Percentiles rank a stretch among this genome's conserved stretches.
These are phyloP conservation scores for Viola odorata DNA, from an alignment of 345 rosid genomes.

Conservation along the genomic window DNA sequence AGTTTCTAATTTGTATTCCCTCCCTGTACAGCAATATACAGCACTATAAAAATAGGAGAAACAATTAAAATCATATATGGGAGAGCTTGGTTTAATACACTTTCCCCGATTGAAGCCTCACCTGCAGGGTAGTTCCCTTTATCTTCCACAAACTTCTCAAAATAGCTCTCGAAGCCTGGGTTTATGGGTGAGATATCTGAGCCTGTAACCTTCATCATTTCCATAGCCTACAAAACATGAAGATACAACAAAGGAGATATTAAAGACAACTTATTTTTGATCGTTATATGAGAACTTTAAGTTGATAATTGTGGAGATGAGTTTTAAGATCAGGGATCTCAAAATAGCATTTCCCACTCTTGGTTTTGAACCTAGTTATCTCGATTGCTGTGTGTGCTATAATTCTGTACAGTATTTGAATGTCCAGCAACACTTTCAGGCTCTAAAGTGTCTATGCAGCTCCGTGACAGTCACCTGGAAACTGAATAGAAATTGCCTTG, in stretches of 20 bases:
- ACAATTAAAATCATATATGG: slow-evolving; percentile 59
- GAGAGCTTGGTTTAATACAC: slow-evolving; percentile 45
- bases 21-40: slow-evolving; percentile 49
- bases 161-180: slow-evolving; percentile 60
- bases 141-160: slow-evolving; percentile 64
- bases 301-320: background rate
- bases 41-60: slow-evolving; percentile 60
- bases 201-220: slow-evolving; percentile 61
- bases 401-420: background rate
- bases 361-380: too few species aligned
- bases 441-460: background rate
- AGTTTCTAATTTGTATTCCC: slow-evolving; percentile 27
- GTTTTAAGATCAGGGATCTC: too few species aligned
- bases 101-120: slow-evolving; percentile 33
- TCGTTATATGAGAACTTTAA: background rate
- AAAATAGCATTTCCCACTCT: too few species aligned
- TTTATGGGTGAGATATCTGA: slow-evolving; percentile 31
- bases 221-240: slow-evolving; percentile 59
- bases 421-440: background rate
- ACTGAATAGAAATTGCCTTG: slow-evolving; percentile 69
- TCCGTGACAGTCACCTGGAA: slow-evolving; percentile 56
- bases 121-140: slow-evolving; percentile 26
- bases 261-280: too few species aligned
- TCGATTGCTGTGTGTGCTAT: background rate
- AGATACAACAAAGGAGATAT: too few species aligned